A percentile compares a stretch with the other conserved stretches of the same genome.
Evolutionary conservation across 192 early-diverging fungal genomes (phyloP).

Genomic region (Umbelopsis ramanniana): DNA sequence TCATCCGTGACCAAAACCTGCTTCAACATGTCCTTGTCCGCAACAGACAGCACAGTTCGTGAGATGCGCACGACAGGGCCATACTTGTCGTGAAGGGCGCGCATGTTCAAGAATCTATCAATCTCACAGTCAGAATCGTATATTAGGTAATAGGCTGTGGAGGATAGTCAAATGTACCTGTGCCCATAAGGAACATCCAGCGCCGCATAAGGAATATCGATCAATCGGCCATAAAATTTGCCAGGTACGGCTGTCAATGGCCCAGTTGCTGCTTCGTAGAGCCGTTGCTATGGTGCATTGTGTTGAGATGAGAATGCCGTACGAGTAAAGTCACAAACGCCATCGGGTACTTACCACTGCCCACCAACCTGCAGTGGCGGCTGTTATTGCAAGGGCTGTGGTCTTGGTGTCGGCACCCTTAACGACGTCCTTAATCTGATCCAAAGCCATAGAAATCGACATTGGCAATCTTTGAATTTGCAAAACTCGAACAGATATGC

Average conservation of each 20-base stretch:
- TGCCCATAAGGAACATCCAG: constrained; percentile 1
- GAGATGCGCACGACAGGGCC: constrained; percentile 36
- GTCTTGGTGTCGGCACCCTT: not conserved
- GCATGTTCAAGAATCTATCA: constrained; percentile 8
- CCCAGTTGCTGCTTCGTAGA: constrained; percentile 5
- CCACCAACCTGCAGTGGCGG: constrained; percentile 4
- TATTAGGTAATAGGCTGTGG: not conserved
- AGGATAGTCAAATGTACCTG: not conserved
- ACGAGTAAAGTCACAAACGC: not conserved
- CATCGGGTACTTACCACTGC: not conserved
- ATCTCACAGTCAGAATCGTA: not conserved
- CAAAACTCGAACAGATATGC: not conserved
- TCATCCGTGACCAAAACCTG: constrained; percentile 37
- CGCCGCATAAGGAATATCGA: constrained; percentile 5
- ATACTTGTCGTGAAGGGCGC: constrained; percentile 30
- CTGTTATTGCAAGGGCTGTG: not conserved
- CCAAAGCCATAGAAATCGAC: not conserved
- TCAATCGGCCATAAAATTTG: not conserved
- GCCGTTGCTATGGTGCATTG: not conserved
- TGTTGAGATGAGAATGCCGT: not conserved
- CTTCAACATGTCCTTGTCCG: constrained; percentile 42
- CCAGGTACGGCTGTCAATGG: constrained; percentile 9
- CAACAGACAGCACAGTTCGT: constrained; percentile 18
- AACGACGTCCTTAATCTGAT: not conserved
- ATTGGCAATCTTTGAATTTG: not conserved